phyloP scores from a whole-genome alignment of 2,329 filamentous ascomycete species.

The Curvularia sp. region DNA sequence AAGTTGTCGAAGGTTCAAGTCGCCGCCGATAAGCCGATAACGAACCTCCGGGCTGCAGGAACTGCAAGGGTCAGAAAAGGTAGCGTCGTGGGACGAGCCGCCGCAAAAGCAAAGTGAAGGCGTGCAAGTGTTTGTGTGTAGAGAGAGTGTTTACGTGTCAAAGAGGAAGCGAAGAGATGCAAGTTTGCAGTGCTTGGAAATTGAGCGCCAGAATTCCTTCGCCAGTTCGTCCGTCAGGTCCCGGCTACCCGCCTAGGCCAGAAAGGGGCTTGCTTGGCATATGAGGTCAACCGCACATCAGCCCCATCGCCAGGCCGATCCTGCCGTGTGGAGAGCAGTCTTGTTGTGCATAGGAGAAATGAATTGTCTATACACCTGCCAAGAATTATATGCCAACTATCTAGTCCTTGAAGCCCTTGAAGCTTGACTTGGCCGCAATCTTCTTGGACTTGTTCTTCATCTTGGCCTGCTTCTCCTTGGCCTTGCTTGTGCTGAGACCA shows the following conservation, averaged over 20 bases:
- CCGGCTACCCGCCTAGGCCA: slow-evolving; percentile 32
- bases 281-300: slow-evolving; percentile 18
- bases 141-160: slow-evolving; percentile 17
- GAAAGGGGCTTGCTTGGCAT: slow-evolving; percentile 35
- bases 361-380: background rate
- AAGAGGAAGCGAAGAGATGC: slow-evolving; percentile 7
- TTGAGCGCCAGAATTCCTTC: slow-evolving; percentile 24
- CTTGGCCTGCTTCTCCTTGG: slow-evolving; percentile 40
- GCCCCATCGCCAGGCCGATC: slow-evolving; percentile 3
- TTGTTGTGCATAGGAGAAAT: background rate
- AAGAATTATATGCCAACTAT: background rate
- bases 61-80: slow-evolving; percentile 10
- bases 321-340: background rate
- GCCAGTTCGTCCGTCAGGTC: slow-evolving; percentile 33
- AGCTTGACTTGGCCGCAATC: slow-evolving; percentile 22
- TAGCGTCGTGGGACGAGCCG: slow-evolving; percentile 3
- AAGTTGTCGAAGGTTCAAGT: slow-evolving; percentile 35
- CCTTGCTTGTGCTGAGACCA: slow-evolving; percentile 55
- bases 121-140: background rate
- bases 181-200: slow-evolving; percentile 19
- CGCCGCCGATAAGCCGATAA: slow-evolving; percentile 48
- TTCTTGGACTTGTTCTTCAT: slow-evolving; percentile 38
- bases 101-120: slow-evolving; percentile 7
- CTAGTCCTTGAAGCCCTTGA: slow-evolving; percentile 24
- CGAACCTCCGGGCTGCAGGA: slow-evolving; percentile 28